Conservation (phyloP, 2,329 filamentous ascomycete species). For the Arthrobotrys conoides region DNA sequence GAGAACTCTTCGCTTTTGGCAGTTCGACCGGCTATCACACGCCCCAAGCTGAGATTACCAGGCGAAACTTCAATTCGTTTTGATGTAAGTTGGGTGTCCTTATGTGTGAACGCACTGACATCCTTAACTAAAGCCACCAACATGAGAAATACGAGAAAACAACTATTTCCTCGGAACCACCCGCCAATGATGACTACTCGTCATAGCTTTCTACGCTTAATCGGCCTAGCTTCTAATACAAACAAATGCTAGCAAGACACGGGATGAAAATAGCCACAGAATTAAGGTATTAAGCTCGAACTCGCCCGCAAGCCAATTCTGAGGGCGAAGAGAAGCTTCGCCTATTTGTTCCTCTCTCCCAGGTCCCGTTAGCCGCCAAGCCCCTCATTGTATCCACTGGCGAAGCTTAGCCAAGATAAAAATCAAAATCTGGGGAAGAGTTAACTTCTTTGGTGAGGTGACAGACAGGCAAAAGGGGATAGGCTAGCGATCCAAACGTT, state of each 20-base stretch:
- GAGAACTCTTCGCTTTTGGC: constrained; percentile 54
- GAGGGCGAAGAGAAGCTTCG: constrained; percentile 28
- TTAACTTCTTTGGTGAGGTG: constrained; percentile 13
- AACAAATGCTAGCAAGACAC: constrained; percentile 19
- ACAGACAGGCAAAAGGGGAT: constrained; percentile 21
- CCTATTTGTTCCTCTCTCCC: constrained; percentile 8
- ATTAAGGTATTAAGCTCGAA: not conserved
- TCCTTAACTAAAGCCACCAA: constrained; percentile 36
- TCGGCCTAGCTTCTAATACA: constrained; percentile 8
- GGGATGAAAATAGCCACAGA: constrained; percentile 36
- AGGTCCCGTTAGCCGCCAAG: constrained; percentile 33
- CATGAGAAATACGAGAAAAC: constrained; percentile 36
- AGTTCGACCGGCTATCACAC: constrained; percentile 26
- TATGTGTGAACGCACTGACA: constrained; percentile 49
- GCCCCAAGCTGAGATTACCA: constrained; percentile 8
- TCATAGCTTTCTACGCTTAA: constrained; percentile 17
- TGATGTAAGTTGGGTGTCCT: constrained; percentile 15
- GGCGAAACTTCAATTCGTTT: constrained; percentile 36
- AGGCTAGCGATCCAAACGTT: not conserved
- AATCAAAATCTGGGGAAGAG: constrained; percentile 52
- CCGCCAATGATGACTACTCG: constrained; percentile 19
- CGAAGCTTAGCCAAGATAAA: constrained; percentile 23
- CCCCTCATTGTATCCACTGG: constrained; percentile 10
- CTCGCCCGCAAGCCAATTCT: not conserved
- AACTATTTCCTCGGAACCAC: constrained; percentile 28